Base-by-base conservation (phyloP, 2,329 filamentous ascomycete genomes). In the Colletotrichum plurivorum region DNA sequence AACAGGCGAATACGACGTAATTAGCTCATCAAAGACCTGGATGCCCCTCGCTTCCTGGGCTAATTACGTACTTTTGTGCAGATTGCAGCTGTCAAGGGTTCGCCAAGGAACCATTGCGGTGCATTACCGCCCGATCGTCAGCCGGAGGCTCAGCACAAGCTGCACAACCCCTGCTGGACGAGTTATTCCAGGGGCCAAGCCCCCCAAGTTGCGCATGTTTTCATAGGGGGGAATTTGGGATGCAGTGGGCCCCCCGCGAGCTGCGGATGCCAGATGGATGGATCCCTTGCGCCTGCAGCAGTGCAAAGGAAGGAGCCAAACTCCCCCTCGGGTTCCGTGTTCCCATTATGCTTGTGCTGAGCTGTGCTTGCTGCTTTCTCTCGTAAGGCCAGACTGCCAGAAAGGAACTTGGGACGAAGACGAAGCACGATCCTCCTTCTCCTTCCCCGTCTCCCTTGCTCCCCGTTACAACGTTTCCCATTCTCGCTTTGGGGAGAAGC, bases 321-420 rank as follows among this genome's bases (percentile, higher is more conserved):
- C 58, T 31, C 31, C 58, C 61, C 51, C 27, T 60, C 31, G 51
- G 55, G 45, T 46, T 51, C 62, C 54, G 65, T 46, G 49, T 62
- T 39, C 16, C 52, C 39, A 31, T 36, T 22, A 27, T 22, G 27
- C 57, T 36, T 22, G 46, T 22, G 27, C 57, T 36, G 45, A 16
- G 18, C 45, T 46, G 45, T 18, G 18, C 16, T 18, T 46, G 16
- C 16, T 46, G 16, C 16, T 46, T 25, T 25, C 22, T 25, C 3
- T 25, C 22, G 16, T 18, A 18, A 46, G 45, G 45, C 18, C 16
- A 46, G 18, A 16, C 45, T n/a, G 31, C 31, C 31, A 36, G 22
- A 25, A 25, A 36, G 6, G 31, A 65, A 67, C 62, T 66, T 67
- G 25, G 63, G 67, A 67, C 63, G 67, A 61, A 69, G 63, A 25